Conservation (phyloP, 768 basidiomycete species). For the Mycena alexandri region DNA sequence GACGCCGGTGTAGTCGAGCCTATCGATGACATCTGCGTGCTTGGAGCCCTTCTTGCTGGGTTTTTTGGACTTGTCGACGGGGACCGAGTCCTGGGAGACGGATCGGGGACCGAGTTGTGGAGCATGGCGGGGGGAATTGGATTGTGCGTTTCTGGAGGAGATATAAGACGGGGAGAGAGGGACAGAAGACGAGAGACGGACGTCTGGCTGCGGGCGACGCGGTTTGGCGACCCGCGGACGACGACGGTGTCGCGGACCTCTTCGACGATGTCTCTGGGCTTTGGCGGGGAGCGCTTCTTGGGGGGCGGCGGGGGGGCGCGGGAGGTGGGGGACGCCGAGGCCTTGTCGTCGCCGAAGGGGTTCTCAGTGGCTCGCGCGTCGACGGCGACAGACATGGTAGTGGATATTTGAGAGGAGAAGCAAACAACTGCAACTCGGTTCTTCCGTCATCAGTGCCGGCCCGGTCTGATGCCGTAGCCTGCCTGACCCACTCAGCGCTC, state of each 20-base stretch:
- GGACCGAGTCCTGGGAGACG: slow-evolving; percentile 60
- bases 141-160: slow-evolving; percentile 35
- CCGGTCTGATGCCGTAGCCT: no score
- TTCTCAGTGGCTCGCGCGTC: slow-evolving; percentile 62
- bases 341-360: slow-evolving; percentile 63
- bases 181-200: slow-evolving; percentile 48
- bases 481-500: no score
- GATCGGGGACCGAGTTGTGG: slow-evolving; percentile 56
- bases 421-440: no score
- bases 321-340: slow-evolving; percentile 41
- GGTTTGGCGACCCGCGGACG: slow-evolving; percentile 62
- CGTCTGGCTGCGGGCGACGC: slow-evolving; percentile 74
- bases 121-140: slow-evolving; percentile 41
- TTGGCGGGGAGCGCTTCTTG: slow-evolving; percentile 37
- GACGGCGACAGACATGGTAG: slow-evolving; percentile 41
- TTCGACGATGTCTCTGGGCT: slow-evolving; percentile 64
- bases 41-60: slow-evolving; percentile 76
- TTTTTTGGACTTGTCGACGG: slow-evolving; percentile 54
- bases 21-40: slow-evolving; percentile 92
- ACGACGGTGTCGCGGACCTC: slow-evolving; percentile 79
- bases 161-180: slow-evolving; percentile 19
- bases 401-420: not conserved
- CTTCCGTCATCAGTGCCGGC: no score
- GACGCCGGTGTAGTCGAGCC: slow-evolving; percentile 87
- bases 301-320: slow-evolving; percentile 51